These are phyloP conservation scores for Fomitopsis palustris DNA, from an alignment of 1,284 basidiomycete species.

Conservation along the genomic window DNA sequence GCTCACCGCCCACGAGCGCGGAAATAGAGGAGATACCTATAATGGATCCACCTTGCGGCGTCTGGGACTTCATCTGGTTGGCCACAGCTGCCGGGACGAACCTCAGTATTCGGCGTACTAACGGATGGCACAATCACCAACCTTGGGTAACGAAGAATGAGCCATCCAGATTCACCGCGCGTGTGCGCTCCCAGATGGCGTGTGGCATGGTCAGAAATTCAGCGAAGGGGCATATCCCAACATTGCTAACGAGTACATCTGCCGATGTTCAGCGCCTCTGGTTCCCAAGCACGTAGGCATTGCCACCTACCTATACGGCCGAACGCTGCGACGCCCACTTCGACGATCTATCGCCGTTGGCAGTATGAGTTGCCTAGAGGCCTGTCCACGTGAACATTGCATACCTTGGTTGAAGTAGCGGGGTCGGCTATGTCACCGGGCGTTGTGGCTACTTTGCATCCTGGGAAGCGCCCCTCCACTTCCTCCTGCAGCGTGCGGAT, in stretches of 20 bases:
- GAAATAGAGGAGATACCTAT: conserved; percentile 78
- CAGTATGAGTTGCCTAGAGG: background rate
- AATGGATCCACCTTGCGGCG: conserved; percentile 70
- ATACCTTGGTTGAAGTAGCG: conserved; percentile 57
- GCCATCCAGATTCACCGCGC: conserved; percentile 76
- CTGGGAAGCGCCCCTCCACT: conserved; percentile 34
- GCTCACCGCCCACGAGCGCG: conserved; percentile 73
- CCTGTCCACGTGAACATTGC: conserved; percentile 7
- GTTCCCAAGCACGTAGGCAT: background rate
- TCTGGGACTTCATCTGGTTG: conserved; percentile 73
- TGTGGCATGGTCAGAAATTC: conserved; percentile 77
- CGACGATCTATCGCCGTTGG: conserved; percentile 47
- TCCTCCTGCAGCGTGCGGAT: conserved; percentile 42
- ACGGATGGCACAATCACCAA: conserved; percentile 17
- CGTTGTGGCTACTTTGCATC: conserved; percentile 39
- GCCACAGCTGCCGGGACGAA: conserved; percentile 53
- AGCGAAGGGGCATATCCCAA: conserved; percentile 80
- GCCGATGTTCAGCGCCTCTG: background rate
- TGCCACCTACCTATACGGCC: conserved; percentile 58
- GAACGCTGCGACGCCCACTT: conserved; percentile 53
- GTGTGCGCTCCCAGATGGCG: conserved; percentile 65
- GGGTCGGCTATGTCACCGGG: conserved; percentile 67
- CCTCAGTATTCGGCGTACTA: background rate
- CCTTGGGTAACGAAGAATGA: conserved; percentile 77
- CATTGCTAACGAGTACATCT: conserved; percentile 66